Percentiles rank a stretch among this genome's conserved stretches.
Conservation (phyloP, 768 basidiomycete species). For the Hemileccinum rubropunctum region DNA sequence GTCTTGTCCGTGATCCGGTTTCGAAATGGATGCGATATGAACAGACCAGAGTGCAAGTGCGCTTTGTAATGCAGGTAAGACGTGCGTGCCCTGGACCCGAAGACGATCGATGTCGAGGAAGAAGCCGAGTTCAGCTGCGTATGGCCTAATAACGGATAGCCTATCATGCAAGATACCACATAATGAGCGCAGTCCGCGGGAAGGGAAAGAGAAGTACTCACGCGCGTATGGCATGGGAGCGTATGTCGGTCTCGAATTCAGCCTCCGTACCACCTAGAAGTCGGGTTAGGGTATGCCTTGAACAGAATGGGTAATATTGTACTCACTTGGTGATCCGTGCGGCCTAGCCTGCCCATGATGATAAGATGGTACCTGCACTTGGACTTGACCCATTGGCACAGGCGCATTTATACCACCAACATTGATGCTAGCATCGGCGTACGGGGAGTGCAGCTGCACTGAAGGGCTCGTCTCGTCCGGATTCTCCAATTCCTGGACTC, state of each 20-base stretch:
- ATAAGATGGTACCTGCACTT: background rate
- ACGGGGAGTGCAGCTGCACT: constrained; percentile 52
- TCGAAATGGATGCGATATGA: constrained; percentile 40
- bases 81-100: constrained; percentile 36
- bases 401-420: background rate
- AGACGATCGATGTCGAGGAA: constrained; percentile 58
- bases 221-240: constrained; percentile 7
- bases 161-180: constrained; percentile 8
- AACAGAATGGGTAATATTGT: background rate
- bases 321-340: background rate
- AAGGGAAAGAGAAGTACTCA: background rate
- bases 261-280: background rate
- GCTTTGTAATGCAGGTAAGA: constrained; percentile 48
- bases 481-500: constrained; percentile 56
- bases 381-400: background rate
- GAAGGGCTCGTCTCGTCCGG: constrained; percentile 46
- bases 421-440: constrained; percentile 17
- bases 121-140: constrained; percentile 60
- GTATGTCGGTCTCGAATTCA: background rate
- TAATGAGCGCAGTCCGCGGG: background rate
- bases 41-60: constrained; percentile 53
- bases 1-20: constrained; percentile 35
- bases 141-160: constrained; percentile 44
- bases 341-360: background rate
- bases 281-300: background rate